Base-by-base conservation (phyloP, 192 early-diverging fungal species). In the Coemansia sp. region DNA sequence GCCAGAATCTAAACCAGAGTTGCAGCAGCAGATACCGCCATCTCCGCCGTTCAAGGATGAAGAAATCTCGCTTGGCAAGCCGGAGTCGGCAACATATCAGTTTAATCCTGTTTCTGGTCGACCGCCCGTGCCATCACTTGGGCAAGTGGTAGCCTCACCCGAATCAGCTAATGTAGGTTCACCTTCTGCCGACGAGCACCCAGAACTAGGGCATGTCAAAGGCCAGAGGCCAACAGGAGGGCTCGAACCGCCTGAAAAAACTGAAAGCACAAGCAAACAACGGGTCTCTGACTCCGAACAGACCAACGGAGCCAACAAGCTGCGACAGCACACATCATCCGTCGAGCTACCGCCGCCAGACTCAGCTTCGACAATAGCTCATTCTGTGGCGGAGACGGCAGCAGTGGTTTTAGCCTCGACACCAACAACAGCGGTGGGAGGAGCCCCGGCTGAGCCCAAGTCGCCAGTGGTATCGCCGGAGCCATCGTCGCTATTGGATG, bases 41-140 rank as follows among this genome's bases (percentile, higher is more conserved):
- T 22, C 39, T 4, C 53, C 53, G 53, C 53, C 53, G 22, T 20
- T n/a, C 11, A 46, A 46, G 14, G 11, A 14, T 17, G 39, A 14
- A 54, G 19, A 54, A 8, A 0, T 22, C 5, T 54, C 53, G 19
- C 53, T 22, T 17, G 24, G 50, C 29, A 11, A 20, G 30, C 57
- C 36, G 21, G 25, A 51, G 50, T 22, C 42, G 23, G 23, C 46
- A 25, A 5, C 61, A 51, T 75, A 75, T 51, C 71, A 52, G 31
- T 81, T 81, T 21, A 76, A 81, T 17, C 66, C 73, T 2, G 78
- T 76, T 19, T 51, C 70, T 25, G 78, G 78, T 4, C 65, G 78
- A 10, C 78, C 78, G 7, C 73, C 78, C 9, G 52, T 81, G 30
- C 78, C 78, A 1, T 62, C 32, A 14, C 39, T 69, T 17, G 67